Evolutionary conservation across 2,329 filamentous ascomycete species (phyloP).

Genomic region (Phialocephala subalpina): DNA sequence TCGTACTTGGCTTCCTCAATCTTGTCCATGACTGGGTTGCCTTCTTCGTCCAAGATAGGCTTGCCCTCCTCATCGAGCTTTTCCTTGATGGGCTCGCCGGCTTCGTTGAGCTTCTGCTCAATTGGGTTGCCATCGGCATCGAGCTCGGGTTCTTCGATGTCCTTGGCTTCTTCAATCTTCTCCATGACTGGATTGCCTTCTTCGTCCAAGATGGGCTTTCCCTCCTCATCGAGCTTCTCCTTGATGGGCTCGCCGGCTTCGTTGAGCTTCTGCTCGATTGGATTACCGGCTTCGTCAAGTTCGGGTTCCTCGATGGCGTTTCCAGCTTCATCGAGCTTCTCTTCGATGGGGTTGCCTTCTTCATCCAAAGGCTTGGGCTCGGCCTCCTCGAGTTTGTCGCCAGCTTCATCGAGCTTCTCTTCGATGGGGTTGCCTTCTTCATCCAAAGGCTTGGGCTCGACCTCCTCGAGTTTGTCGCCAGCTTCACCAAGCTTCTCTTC

Average conservation of each 20-base stretch:
- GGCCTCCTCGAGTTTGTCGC: conserved; percentile 4
- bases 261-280: conserved; percentile 23
- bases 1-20: neutral
- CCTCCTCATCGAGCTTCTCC: conserved; percentile 24
- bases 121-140: conserved; percentile 13
- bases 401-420: conserved; percentile 17
- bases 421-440: conserved; percentile 19
- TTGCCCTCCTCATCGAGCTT: conserved; percentile 5
- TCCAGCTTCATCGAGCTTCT: conserved; percentile 11
- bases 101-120: conserved; percentile 23
- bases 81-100: conserved; percentile 12
- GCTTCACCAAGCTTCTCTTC: conserved; percentile 28
- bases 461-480: conserved; percentile 7
- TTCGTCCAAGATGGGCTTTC: conserved; percentile 8
- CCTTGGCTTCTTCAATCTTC: conserved; percentile 3
- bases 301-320: conserved; percentile 8
- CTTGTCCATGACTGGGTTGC: conserved; percentile 17
- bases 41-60: conserved; percentile 6
- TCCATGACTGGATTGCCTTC: conserved; percentile 7
- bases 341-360: conserved; percentile 3
- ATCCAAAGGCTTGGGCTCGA: conserved; percentile 15
- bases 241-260: conserved; percentile 12
- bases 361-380: conserved; percentile 14
- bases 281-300: conserved; percentile 15
- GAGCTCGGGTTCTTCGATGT: conserved; percentile 20